Evolutionary conservation across 257 asterid species (phyloP).

Genomic region (Anisodus tanguticus): DNA sequence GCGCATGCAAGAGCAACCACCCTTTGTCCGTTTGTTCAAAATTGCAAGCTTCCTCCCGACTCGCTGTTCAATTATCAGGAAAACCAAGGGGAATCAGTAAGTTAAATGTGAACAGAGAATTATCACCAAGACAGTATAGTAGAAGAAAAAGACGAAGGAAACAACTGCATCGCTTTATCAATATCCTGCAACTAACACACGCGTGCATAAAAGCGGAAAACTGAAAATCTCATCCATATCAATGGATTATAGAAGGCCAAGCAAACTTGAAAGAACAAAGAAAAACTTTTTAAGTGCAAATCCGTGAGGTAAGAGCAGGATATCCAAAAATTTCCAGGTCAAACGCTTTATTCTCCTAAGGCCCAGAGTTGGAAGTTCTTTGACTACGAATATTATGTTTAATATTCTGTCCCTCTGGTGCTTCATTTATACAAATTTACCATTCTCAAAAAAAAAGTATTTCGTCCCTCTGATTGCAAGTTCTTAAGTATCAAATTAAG

Average conservation of each 20-base stretch:
- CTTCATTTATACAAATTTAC: not conserved
- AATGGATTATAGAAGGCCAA: not conserved
- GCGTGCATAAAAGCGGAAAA: not conserved
- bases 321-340: not conserved
- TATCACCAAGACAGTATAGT: not conserved
- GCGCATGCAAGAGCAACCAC: constrained; percentile 90
- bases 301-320: not conserved
- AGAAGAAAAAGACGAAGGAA: not conserved
- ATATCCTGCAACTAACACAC: not conserved
- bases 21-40: constrained; percentile 73
- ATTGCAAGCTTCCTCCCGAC: constrained; percentile 74
- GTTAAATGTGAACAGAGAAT: not conserved
- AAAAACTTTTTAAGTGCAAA: not conserved
- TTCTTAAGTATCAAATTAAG: not conserved
- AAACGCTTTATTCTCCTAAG: constrained; percentile 9
- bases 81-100: not conserved
- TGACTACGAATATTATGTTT: not conserved
- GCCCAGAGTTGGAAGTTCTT: not conserved
- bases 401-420: not conserved
- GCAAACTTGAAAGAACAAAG: not conserved
- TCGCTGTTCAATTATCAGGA: constrained; percentile 47
- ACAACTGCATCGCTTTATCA: not conserved
- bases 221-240: not conserved
- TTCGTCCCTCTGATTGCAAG: not conserved
- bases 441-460: not conserved